phyloP scores from a whole-genome alignment of 805 yeast genomes.

The Candida orba region DNA sequence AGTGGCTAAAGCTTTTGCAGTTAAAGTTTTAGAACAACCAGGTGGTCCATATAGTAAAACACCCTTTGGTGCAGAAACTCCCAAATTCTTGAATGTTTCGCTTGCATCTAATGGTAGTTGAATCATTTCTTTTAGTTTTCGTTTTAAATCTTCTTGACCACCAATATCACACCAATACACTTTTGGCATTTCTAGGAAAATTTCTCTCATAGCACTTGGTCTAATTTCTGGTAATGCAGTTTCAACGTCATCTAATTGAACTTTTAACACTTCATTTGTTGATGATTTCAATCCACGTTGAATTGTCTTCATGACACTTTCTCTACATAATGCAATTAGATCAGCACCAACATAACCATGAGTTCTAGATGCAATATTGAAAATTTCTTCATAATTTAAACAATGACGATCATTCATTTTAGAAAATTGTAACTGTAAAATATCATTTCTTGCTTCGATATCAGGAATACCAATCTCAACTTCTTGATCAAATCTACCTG shows the following conservation, averaged over 20 bases:
- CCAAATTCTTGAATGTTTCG: conserved; percentile 67
- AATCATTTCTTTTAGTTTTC: conserved; percentile 80
- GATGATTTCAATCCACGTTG: conserved; percentile 42
- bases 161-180: conserved; percentile 94
- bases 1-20: conserved; percentile 92
- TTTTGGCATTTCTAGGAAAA: conserved; percentile 88
- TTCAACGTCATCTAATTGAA: conserved; percentile 53
- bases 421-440: conserved; percentile 53
- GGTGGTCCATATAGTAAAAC: conserved; percentile 95
- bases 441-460: conserved; percentile 67
- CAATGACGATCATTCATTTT: conserved; percentile 41
- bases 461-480: conserved; percentile 92
- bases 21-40: conserved; percentile 92
- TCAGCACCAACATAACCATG: conserved; percentile 99
- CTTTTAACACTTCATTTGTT: conserved; percentile 26
- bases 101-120: conserved; percentile 84
- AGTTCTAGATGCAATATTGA: conserved; percentile 62
- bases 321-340: conserved; percentile 78
- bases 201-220: conserved; percentile 97
- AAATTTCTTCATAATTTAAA: conserved; percentile 48
- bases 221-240: conserved; percentile 70
- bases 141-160: conserved; percentile 81
- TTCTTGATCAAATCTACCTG: conserved; percentile 86
- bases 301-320: conserved; percentile 79
- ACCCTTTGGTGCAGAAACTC: conserved; percentile 90